phyloP scores from a whole-genome alignment of 768 basidiomycete genomes.

The Podaxis sp. region DNA sequence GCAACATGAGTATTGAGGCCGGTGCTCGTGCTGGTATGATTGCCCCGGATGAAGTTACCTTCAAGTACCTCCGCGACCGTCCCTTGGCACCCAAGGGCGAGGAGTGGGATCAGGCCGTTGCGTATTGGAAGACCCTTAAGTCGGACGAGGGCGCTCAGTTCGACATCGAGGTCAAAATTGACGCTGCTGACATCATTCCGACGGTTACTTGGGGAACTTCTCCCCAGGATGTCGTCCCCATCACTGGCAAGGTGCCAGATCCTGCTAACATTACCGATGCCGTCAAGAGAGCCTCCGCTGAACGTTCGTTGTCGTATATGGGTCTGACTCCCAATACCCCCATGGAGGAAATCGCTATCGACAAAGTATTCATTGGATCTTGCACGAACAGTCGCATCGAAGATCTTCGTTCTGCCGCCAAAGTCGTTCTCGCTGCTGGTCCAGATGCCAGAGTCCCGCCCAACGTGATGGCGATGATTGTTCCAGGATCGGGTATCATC shows the following conservation, averaged over 20 bases:
- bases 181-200: constrained; percentile 83
- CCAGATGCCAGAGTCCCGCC: constrained; percentile 71
- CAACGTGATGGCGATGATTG: constrained; percentile 83
- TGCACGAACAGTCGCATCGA: constrained; percentile 95
- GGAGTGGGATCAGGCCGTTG: constrained; percentile 80
- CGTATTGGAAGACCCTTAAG: constrained; percentile 82
- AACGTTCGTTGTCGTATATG: constrained; percentile 84
- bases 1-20: constrained; percentile 96
- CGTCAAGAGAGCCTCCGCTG: constrained; percentile 63
- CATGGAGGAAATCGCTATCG: constrained; percentile 77
- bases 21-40: constrained; percentile 94
- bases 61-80: constrained; percentile 76
- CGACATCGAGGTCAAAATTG: constrained; percentile 77
- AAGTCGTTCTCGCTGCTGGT: constrained; percentile 72
- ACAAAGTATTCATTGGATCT: constrained; percentile 93
- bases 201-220: constrained; percentile 94
- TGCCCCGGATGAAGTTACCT: constrained; percentile 85
- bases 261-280: constrained; percentile 65
- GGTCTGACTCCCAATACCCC: constrained; percentile 74
- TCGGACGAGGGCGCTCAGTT: constrained; percentile 83
- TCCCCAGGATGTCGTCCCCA: constrained; percentile 83
- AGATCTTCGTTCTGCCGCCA: constrained; percentile 84
- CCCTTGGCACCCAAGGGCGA: constrained; percentile 83
- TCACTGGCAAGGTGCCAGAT: constrained; percentile 79
- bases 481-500: constrained; percentile 87